Base-by-base conservation (phyloP, 2,329 filamentous ascomycete genomes). In the Colletotrichum destructivum region DNA sequence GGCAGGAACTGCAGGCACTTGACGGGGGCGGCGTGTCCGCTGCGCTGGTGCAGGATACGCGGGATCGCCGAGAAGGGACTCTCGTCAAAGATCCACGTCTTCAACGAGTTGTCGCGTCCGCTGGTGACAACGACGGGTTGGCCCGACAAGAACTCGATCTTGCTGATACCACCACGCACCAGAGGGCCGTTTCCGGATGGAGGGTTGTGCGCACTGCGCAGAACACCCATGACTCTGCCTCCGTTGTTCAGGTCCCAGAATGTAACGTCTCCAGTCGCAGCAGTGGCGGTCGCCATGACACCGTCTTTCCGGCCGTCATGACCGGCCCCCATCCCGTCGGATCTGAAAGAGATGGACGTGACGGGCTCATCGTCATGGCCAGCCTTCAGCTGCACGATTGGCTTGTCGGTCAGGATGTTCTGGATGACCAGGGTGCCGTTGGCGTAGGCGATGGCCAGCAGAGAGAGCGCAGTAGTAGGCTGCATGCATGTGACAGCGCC, bases 51-150 rank as follows among this genome's bases (percentile, higher is more conserved):
- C 40, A 99, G 85, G 35, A 94, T 92, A 21, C 96, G 90, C 2
- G 96, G 96, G 13, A 95, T 88, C 0, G 95, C 91, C 0, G 94
- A 96, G 80, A 98, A 98, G 0, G 96, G 95, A 0, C 92, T 92
- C 80, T 97, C 92, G 78, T 98, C 96, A 76, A 98, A 98, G 73
- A 98, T 96, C 96, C 96, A 98, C 6, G 95, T 95, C 80, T 96
- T 97, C 71, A 99, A 85, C 12, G 95, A 94, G 82, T 99, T 99
- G 81, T 99, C 96, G 59, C 93, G 87, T 5, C 96, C 97, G 74
- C 94, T 96, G 12, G 95, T 98, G 38, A 98, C 86, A 52, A 99
- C 89, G 3, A 98, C 92, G 6, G 94, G 93, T 80, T 99, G 97
- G 0, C 95, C 96, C 18, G 92, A 85, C 13, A 99, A 86, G 77